Evolutionary conservation across 176 grass and related monocot species (phyloP), one percentile per base, ranked within the genome.

Genomic region (Aegilops umbellulata): DNA sequence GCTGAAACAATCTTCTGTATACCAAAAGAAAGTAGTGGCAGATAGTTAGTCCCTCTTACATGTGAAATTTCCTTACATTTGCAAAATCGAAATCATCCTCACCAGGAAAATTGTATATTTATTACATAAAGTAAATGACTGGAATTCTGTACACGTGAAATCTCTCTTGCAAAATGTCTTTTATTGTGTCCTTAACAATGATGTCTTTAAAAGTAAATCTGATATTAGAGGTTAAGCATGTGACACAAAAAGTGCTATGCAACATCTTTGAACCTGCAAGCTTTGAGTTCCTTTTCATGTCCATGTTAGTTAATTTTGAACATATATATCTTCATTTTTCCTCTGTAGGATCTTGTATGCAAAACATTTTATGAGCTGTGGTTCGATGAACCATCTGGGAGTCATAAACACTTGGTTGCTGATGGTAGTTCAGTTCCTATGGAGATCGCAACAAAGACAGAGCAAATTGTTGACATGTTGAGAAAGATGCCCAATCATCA

Each of bases 321-420:
- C 5, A 46, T 46, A 41, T 9, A 7, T 6, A 77, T 78, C 13
- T 94, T 84, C 14, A 19, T 69, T 86, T 24, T 12, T 31, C 76
- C 44, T 46, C 69, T 86, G 75, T 85, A 99, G 97, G 97, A 99
- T 87, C 86, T 99, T 74, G 97, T 99, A 69, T 94, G 97, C 83
- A 99, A 96, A 94, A 99, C 97, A 83, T 99, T 99, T 91, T 92
- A 94, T 83, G 97, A 99, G 62, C 84, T 99, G 77, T 99, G 97
- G 97, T 96, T 99, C 60, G 97, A 99, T 83, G 94, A 94, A 91
- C 88, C 97, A 78, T 87, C 85, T 84, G 97, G 97, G 87, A 96
- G 92, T 79, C 88, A 92, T 82, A 98, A 92, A 73, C 94, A 98
- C 82, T 94, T 92, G 39, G 88, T 98, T 85, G 94, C 96, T 85